phyloP scores from a whole-genome alignment of 495 filamentous ascomycete genomes.

The Corynascus novoguineensis region DNA sequence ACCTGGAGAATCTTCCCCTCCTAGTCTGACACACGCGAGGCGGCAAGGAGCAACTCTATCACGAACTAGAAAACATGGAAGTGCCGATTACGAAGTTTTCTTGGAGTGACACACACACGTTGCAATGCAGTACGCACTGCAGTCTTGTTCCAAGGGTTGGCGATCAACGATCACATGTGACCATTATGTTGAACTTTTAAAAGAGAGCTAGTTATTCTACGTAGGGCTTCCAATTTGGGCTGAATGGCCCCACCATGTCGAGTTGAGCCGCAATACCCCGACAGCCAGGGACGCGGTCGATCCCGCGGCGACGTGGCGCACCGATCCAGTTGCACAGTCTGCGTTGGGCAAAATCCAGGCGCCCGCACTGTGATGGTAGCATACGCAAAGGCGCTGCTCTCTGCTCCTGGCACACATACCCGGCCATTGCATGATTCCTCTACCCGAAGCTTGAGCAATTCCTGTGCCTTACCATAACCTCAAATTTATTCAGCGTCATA shows the following conservation, averaged over 20 bases:
- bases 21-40: background rate
- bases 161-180: no score
- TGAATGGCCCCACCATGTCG: background rate
- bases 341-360: background rate
- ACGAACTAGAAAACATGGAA: no score
- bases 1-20: background rate
- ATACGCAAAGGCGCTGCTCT: background rate
- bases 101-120: no score
- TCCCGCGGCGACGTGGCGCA: background rate
- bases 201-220: no score
- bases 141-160: no score
- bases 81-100: no score
- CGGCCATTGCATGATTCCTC: background rate
- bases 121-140: no score
- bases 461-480: no score
- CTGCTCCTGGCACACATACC: background rate
- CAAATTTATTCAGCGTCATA: no score
- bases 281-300: background rate
- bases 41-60: background rate
- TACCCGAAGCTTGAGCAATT: no score
- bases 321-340: slow-evolving; percentile 2
- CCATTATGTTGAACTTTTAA: no score
- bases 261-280: slow-evolving; percentile 10
- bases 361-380: slow-evolving; percentile 9
- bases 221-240: background rate